phyloP scores from a whole-genome alignment of 805 yeast genomes.

The Vanderwaltozyma tropicalis region DNA sequence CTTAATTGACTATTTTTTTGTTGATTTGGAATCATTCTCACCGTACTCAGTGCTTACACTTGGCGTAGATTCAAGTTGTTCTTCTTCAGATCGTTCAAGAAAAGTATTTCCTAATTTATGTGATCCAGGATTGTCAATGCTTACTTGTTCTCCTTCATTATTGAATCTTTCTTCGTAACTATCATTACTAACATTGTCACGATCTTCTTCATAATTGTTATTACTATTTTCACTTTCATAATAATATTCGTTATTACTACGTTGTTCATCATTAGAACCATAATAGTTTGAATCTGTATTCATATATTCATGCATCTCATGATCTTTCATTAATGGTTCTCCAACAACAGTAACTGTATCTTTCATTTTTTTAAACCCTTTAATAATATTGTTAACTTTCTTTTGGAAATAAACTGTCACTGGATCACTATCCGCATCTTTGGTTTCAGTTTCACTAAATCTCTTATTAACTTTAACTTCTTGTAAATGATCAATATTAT shows the following conservation, averaged over 20 bases:
- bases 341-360: background rate
- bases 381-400: background rate
- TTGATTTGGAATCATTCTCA: too few relatives aligned
- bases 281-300: background rate
- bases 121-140: too few relatives aligned
- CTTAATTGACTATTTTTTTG: too few relatives aligned
- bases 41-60: too few relatives aligned
- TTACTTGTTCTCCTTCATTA: conserved; percentile 1
- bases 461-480: conserved; percentile 18
- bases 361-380: background rate
- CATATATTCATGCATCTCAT: background rate
- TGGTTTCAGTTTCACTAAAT: background rate
- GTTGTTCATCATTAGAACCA: background rate
- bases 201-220: background rate
- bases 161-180: background rate
- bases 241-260: background rate
- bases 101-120: too few relatives aligned
- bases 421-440: conserved; percentile 2
- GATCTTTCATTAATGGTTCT: background rate
- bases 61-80: too few relatives aligned
- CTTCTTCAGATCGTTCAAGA: too few relatives aligned
- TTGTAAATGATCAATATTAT: conserved; percentile 49
- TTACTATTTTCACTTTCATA: background rate
- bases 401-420: conserved; percentile 20
- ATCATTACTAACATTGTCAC: background rate